Conservation (phyloP, 192 early-diverging fungal genomes). For the Backusella circina region DNA sequence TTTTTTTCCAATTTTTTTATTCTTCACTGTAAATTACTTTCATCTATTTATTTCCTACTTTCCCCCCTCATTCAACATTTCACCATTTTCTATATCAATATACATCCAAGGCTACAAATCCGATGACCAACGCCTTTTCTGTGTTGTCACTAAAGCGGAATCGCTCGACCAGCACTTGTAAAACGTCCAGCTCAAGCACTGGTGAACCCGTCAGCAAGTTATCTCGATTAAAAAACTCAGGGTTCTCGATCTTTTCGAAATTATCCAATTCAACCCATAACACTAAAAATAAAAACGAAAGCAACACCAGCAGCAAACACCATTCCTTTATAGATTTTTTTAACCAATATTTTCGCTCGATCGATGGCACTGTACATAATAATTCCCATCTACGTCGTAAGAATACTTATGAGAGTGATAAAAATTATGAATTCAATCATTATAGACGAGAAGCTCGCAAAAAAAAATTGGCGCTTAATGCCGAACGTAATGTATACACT, state of each 20-base stretch:
- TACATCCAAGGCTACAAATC: background rate
- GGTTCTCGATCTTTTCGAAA: conserved; percentile 3
- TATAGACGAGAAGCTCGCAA: background rate
- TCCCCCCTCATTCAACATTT: background rate
- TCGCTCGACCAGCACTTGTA: conserved; percentile 8
- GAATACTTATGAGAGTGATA: background rate
- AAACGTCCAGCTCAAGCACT: background rate
- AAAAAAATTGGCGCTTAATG: background rate
- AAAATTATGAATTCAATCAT: background rate
- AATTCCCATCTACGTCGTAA: background rate
- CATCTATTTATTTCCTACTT: background rate
- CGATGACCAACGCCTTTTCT: conserved; percentile 12
- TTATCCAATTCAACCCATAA: background rate
- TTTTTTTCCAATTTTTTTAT: background rate
- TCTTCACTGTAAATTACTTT: background rate
- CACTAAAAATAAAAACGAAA: background rate
- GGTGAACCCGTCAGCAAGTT: background rate
- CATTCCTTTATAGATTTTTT: background rate
- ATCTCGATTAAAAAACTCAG: conserved; percentile 10
- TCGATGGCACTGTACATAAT: background rate
- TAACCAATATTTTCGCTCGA: background rate
- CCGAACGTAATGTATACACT: background rate
- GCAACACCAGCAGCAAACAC: too few species aligned
- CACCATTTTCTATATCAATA: background rate
- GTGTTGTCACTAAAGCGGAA: conserved; percentile 8